Conservation (phyloP, 257 asterid species). For the Verbascum thapsus region DNA sequence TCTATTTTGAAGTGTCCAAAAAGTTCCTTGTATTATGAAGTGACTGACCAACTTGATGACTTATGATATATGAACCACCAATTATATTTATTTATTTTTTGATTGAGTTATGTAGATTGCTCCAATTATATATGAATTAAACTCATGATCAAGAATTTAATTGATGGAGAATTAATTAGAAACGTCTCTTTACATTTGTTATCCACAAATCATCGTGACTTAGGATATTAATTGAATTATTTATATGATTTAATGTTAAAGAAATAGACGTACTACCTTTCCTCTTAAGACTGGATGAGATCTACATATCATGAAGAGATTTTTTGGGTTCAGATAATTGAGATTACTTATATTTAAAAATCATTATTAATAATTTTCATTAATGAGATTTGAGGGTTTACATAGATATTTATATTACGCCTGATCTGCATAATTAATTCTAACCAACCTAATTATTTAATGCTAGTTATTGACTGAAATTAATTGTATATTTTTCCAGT, state of each 20-base stretch:
- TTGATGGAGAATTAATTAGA: background rate
- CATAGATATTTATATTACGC: too few relatives aligned
- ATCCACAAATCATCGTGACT: background rate
- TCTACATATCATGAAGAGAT: background rate
- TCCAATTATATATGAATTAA: background rate
- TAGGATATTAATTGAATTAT: constrained; percentile 3
- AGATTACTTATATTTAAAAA: constrained; percentile 1
- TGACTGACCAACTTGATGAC: background rate
- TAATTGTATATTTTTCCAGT: too few relatives aligned
- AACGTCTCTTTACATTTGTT: background rate
- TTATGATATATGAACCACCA: background rate
- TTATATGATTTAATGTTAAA: background rate
- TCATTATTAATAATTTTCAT: too few relatives aligned
- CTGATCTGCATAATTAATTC: too few relatives aligned
- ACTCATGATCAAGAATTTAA: background rate
- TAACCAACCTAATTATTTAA: too few relatives aligned
- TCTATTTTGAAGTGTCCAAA: background rate
- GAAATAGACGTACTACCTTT: constrained; percentile 29
- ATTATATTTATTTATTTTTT: background rate
- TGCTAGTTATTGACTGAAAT: too few relatives aligned
- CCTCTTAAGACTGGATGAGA: constrained; percentile 11
- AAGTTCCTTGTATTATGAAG: background rate
- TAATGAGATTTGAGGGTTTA: too few relatives aligned
- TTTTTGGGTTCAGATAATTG: constrained; percentile 19
- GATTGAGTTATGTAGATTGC: background rate